phyloP scores from a whole-genome alignment of 148 eudicot genomes.

The Rheum nobile region DNA sequence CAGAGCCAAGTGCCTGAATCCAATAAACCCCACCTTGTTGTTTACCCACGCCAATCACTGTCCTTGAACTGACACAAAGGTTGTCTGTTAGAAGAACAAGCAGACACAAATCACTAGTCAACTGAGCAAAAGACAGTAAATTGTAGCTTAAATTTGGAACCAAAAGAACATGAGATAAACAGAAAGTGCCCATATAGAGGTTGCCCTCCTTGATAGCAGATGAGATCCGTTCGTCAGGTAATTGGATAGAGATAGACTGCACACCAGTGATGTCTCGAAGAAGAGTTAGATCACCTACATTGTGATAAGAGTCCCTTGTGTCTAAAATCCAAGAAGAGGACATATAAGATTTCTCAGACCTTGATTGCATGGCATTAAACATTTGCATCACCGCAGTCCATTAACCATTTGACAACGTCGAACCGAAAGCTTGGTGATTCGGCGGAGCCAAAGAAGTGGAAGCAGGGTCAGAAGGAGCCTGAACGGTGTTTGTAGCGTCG shows the following conservation, averaged over 20 bases:
- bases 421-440: no score
- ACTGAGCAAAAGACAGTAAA: background rate
- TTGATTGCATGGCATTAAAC: no score
- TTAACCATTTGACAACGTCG: no score
- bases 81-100: background rate
- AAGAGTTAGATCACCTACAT: background rate
- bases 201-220: background rate
- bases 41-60: background rate
- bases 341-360: background rate
- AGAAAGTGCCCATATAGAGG: background rate
- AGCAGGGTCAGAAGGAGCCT: no score
- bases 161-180: background rate
- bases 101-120: background rate
- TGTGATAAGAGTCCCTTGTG: background rate
- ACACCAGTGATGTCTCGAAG: rapidly evolving
- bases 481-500: no score
- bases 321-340: background rate
- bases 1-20: background rate
- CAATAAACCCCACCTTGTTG: background rate
- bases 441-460: no score
- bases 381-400: no score
- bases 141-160: background rate
- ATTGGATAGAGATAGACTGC: background rate
- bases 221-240: background rate
- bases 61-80: background rate